Conservation (phyloP, 1,139 yeast genomes). For the Diutina sp. region DNA sequence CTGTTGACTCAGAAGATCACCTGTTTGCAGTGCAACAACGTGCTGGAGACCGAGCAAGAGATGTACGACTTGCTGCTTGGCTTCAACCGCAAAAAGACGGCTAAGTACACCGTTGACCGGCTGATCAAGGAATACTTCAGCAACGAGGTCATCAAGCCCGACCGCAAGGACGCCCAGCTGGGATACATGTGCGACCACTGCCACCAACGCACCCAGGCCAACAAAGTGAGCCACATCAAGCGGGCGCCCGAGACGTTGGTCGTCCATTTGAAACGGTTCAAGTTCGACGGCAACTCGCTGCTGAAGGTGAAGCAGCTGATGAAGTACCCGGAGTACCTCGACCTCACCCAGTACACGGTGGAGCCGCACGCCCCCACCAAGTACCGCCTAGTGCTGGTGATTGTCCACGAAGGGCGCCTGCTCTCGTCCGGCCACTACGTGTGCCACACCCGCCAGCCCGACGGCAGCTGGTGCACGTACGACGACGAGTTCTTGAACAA, state of each 20-base stretch:
- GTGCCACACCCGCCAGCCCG: constrained; percentile 85
- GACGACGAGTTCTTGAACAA: constrained; percentile 83
- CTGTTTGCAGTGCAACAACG: constrained; percentile 67
- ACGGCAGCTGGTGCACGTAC: constrained; percentile 83
- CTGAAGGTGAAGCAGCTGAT: constrained; percentile 84
- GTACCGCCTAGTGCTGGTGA: constrained; percentile 73
- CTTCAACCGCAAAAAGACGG: constrained; percentile 32
- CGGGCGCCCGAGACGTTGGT: constrained; percentile 82
- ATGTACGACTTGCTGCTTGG: constrained; percentile 84
- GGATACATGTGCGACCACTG: constrained; percentile 88
- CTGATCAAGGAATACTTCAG: constrained; percentile 59
- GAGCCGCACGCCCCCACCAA: constrained; percentile 32
- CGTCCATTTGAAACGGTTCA: constrained; percentile 80
- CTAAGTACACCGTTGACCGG: neutral
- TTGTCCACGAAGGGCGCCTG: constrained; percentile 90
- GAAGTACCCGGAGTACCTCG: constrained; percentile 64
- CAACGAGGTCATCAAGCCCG: constrained; percentile 62
- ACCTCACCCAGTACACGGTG: constrained; percentile 52
- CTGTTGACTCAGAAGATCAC: constrained; percentile 71
- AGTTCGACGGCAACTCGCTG: constrained; percentile 65
- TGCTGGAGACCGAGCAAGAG: constrained; percentile 86
- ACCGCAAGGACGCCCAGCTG: constrained; percentile 41
- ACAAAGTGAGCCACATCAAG: constrained; percentile 61
- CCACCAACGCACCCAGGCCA: constrained; percentile 61
- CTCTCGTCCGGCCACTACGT: constrained; percentile 89